Conservation (phyloP, 805 yeast species). For the Barnettozyma salicaria region DNA sequence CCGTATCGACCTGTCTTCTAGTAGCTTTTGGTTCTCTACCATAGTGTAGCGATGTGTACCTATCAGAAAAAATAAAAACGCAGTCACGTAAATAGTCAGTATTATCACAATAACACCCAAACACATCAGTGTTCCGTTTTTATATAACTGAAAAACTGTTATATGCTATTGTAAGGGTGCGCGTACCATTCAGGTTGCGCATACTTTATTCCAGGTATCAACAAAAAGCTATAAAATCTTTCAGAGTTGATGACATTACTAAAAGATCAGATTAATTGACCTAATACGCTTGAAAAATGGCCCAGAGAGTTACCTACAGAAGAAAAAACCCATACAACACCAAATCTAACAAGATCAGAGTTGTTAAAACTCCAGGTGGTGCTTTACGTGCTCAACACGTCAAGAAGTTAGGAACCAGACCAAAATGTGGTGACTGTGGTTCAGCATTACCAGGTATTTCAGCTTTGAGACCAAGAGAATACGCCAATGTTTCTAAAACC, state of each 20-base stretch:
- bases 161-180: no score
- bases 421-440: slow-evolving; percentile 83
- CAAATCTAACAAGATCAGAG: slow-evolving; percentile 98
- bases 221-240: no score
- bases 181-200: not conserved
- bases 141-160: no score
- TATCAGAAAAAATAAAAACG: slow-evolving; percentile 3
- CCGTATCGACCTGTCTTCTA: no score
- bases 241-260: no score
- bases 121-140: no score
- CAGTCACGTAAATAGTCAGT: slow-evolving; percentile 10
- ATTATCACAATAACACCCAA: slow-evolving; percentile 8
- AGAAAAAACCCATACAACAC: slow-evolving; percentile 99
- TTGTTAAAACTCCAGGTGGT: slow-evolving; percentile 99
- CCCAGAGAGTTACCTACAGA: slow-evolving; percentile 99
- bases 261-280: no score
- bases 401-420: slow-evolving; percentile 79
- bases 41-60: no score
- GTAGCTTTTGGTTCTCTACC: no score
- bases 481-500: slow-evolving; percentile 91
- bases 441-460: slow-evolving; percentile 78
- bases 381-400: slow-evolving; percentile 96
- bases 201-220: not conserved
- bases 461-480: slow-evolving; percentile 96
- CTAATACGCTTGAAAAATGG: no score